These are phyloP conservation scores for Stagonosporopsis cucurbitacearum DNA, from an alignment of 2,329 filamentous ascomycete genomes.

Conservation along the genomic window DNA sequence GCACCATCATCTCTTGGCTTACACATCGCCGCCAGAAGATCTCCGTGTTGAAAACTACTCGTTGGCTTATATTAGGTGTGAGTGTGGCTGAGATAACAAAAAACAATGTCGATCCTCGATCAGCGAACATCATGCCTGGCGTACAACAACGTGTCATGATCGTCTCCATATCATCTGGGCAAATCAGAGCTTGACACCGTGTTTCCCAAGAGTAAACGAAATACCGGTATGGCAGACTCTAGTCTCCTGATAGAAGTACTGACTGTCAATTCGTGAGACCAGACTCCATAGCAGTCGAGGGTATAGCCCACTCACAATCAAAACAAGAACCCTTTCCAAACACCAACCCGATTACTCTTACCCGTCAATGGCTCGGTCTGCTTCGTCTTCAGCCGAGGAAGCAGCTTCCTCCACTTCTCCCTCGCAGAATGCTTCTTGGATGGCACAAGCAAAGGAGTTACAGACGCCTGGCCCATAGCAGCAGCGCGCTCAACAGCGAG, in stretches of 20 bases:
- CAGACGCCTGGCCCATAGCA: neutral
- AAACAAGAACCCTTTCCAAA: neutral
- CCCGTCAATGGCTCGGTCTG: no score
- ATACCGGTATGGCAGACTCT: no score
- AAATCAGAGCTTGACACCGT: neutral
- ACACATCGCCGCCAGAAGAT: neutral
- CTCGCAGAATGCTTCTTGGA: neutral
- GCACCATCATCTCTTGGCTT: neutral
- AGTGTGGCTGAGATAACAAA: no score
- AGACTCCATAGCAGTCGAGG: neutral
- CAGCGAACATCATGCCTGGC: no score
- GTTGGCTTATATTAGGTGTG: no score
- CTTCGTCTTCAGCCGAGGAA: neutral
- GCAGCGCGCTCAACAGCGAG: conserved; percentile 15
- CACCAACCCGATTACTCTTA: neutral
- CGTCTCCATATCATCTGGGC: no score
- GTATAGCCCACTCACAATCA: neutral
- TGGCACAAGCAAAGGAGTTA: neutral
- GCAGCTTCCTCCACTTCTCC: neutral
- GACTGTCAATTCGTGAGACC: neutral
- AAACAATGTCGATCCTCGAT: no score
- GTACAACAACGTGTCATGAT: neutral
- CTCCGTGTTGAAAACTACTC: no score
- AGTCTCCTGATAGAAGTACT: no score
- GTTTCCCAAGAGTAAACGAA: no score